Evolutionary conservation across 2,329 filamentous ascomycete genomes (phyloP).

Genomic region (Didymella glomerata): DNA sequence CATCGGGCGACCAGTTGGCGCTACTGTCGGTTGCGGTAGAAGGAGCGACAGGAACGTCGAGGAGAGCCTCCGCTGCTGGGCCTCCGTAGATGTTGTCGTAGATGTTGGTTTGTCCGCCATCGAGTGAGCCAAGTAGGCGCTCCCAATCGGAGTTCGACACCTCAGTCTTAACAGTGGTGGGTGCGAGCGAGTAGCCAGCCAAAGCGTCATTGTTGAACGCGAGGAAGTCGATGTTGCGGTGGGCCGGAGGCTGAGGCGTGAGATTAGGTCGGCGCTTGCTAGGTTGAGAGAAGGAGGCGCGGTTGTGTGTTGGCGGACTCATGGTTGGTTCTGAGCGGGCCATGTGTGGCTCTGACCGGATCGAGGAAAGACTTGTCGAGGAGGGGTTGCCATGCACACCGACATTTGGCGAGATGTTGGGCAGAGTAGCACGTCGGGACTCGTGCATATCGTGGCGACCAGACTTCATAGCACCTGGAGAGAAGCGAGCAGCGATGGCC

Average conservation of each 20-base stretch:
- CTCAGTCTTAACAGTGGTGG: conserved; percentile 53
- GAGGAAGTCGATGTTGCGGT: conserved; percentile 59
- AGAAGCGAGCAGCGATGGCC: conserved; percentile 58
- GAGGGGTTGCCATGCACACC: conserved; percentile 55
- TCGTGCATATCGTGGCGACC: conserved; percentile 40
- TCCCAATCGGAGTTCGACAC: conserved; percentile 81
- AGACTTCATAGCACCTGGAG: conserved; percentile 41
- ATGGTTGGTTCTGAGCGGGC: conserved; percentile 59
- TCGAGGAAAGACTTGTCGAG: conserved; percentile 60
- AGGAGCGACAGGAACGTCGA: conserved; percentile 45
- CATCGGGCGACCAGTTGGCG: conserved; percentile 46
- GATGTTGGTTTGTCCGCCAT: conserved; percentile 82
- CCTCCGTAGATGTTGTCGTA: conserved; percentile 84
- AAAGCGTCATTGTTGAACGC: conserved; percentile 55
- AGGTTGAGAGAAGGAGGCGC: conserved; percentile 44
- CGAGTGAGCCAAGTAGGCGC: conserved; percentile 78
- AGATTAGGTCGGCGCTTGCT: conserved; percentile 49
- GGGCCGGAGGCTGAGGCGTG: conserved; percentile 28
- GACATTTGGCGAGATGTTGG: conserved; percentile 54
- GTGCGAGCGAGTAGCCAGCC: conserved; percentile 38
- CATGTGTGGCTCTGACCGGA: conserved; percentile 56
- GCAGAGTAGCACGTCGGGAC: conserved; percentile 54
- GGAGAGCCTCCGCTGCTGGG: conserved; percentile 55
- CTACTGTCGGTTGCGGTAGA: conserved; percentile 42
- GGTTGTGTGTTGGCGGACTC: conserved; percentile 51